phyloP scores from a whole-genome alignment of 2,329 filamentous ascomycete species.

The Paraphaeosphaeria sporulosa region DNA sequence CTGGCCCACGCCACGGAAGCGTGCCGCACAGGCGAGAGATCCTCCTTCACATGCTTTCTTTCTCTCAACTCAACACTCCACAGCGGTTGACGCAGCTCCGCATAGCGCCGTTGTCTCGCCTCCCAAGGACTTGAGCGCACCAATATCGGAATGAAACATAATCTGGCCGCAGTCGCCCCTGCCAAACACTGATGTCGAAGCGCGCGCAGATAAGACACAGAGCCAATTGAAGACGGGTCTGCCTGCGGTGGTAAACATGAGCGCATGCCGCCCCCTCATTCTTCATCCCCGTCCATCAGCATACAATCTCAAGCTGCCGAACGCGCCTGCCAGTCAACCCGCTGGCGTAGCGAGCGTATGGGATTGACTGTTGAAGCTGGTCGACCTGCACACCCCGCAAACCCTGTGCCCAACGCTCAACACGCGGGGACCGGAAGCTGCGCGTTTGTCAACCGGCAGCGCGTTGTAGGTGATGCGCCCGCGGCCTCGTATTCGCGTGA shows the following conservation, averaged over 20 bases:
- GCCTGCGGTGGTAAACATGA: not conserved
- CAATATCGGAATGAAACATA: constrained; percentile 3
- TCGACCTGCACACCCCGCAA: not conserved
- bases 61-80: not conserved
- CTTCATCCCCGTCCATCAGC: not conserved
- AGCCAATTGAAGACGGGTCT: constrained; percentile 5
- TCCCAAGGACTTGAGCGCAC: not conserved
- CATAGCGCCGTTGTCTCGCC: not conserved
- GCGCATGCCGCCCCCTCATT: constrained; percentile 8
- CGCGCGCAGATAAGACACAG: constrained; percentile 3
- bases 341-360: not conserved
- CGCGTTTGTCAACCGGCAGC: not conserved
- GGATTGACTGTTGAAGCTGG: not conserved
- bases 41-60: constrained; percentile 5
- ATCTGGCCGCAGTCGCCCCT: not conserved
- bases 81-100: constrained; percentile 2
- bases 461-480: too few species aligned
- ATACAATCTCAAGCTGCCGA: not conserved
- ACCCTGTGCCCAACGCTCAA: not conserved
- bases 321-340: not conserved
- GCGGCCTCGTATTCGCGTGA: not conserved
- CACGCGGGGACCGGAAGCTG: not conserved
- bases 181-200: not conserved
- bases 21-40: not conserved
- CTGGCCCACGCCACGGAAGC: not conserved